Percentiles rank a stretch among this genome's conserved stretches.
Evolutionary conservation across 768 basidiomycete genomes (phyloP).

Genomic region (Gloeopeniophorella convolvens): DNA sequence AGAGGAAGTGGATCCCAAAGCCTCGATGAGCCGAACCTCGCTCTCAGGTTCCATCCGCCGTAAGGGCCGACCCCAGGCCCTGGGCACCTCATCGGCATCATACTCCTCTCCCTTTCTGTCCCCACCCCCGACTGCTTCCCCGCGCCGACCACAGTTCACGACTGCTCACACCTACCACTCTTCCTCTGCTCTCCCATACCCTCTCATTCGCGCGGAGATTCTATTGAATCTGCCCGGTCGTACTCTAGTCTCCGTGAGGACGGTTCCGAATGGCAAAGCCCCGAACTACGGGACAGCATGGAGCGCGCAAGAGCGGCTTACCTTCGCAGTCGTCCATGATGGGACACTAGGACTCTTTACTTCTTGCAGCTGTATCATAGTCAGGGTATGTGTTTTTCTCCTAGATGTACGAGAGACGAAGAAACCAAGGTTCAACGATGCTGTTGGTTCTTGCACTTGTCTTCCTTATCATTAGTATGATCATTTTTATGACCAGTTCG

Average conservation of each 20-base stretch:
- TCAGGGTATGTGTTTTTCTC: background rate
- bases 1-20: conserved; percentile 42
- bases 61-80: conserved; percentile 17
- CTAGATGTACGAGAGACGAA: background rate
- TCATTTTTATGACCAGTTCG: background rate
- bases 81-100: conserved; percentile 24
- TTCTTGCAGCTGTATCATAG: conserved; percentile 3
- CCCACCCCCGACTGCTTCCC: conserved; percentile 24
- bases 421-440: background rate
- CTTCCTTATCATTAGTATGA: background rate
- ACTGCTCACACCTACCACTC: conserved; percentile 23
- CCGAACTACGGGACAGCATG: conserved; percentile 67
- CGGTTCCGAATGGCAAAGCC: conserved; percentile 48
- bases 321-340: conserved; percentile 15
- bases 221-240: conserved; percentile 9
- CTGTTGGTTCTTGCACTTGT: background rate
- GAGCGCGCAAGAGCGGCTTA: conserved; percentile 50
- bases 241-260: conserved; percentile 38
- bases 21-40: conserved; percentile 18
- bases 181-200: conserved; percentile 25
- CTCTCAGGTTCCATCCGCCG: conserved; percentile 24
- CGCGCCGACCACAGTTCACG: conserved; percentile 8
- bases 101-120: conserved; percentile 26
- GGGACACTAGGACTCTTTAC: too few species aligned
- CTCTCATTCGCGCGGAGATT: conserved; percentile 23